A percentile compares a stretch with the other conserved stretches of the same genome.
These are phyloP conservation scores for Aspergillus wentii DNA, from an alignment of 495 filamentous ascomycete species.

Conservation along the genomic window DNA sequence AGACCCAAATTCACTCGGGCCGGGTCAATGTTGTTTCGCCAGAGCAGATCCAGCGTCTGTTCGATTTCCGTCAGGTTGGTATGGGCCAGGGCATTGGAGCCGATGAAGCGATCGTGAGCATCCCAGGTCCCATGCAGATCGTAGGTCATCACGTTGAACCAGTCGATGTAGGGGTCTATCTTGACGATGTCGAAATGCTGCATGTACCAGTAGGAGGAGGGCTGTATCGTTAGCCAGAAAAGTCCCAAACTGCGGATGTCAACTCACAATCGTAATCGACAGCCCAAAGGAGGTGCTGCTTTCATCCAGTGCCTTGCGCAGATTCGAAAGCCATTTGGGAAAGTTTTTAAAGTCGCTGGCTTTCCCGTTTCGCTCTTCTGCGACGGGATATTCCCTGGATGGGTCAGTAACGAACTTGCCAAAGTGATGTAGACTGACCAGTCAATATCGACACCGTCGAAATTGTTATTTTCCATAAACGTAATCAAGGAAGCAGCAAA, in stretches of 20 bases:
- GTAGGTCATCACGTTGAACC: constrained; percentile 48
- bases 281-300: constrained; percentile 32
- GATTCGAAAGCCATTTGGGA: constrained; percentile 32
- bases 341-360: constrained; percentile 37
- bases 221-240: too few relatives aligned
- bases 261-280: too few relatives aligned
- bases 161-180: constrained; percentile 40
- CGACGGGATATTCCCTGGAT: constrained; percentile 47
- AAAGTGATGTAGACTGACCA: constrained; percentile 13
- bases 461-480: constrained; percentile 41
- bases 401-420: not conserved
- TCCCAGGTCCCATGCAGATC: constrained; percentile 39
- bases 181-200: constrained; percentile 34
- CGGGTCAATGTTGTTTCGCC: constrained; percentile 28
- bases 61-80: constrained; percentile 39
- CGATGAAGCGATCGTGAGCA: constrained; percentile 11
- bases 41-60: constrained; percentile 28
- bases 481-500: constrained; percentile 37
- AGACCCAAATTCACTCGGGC: constrained; percentile 35
- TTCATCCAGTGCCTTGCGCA: constrained; percentile 28
- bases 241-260: too few relatives aligned
- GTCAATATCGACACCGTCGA: constrained; percentile 52
- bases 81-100: constrained; percentile 18
- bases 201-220: constrained; percentile 37
- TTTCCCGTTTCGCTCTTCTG: constrained; percentile 31